phyloP scores from a whole-genome alignment of 495 filamentous ascomycete genomes.

The Trichoderma orchidacearum region DNA sequence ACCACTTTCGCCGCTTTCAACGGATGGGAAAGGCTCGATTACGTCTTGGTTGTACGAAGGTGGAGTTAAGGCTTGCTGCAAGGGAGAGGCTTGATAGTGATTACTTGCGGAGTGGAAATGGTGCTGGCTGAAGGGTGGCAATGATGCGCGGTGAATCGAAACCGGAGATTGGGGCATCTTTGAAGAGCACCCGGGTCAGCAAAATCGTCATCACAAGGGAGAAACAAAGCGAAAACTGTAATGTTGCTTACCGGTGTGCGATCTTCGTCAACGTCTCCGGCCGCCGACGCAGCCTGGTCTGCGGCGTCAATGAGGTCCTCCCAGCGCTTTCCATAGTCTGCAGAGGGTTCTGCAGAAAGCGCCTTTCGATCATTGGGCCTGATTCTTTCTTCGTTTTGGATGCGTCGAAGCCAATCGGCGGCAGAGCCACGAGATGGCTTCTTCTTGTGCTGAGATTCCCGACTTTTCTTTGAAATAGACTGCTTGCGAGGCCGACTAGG shows the following conservation, averaged over 20 bases:
- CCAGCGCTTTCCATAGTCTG: slow-evolving; percentile 76
- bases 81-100: slow-evolving; percentile 65
- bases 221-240: slow-evolving; percentile 6
- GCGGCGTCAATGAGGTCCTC: slow-evolving; percentile 82
- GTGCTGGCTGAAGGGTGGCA: slow-evolving; percentile 52
- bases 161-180: slow-evolving; percentile 56
- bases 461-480: slow-evolving; percentile 62
- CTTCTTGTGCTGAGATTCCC: slow-evolving; percentile 63
- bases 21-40: slow-evolving; percentile 69
- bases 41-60: slow-evolving; percentile 53
- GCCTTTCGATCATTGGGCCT: slow-evolving; percentile 69
- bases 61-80: slow-evolving; percentile 76
- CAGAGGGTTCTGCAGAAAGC: slow-evolving; percentile 68
- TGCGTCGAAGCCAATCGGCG: slow-evolving; percentile 33
- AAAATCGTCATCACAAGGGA: slow-evolving; percentile 16
- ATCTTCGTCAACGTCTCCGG: slow-evolving; percentile 80
- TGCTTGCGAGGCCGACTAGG: slow-evolving; percentile 64
- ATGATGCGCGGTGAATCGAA: slow-evolving; percentile 56
- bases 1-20: slow-evolving; percentile 51
- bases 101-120: slow-evolving; percentile 40
- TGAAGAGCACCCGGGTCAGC: slow-evolving; percentile 22
- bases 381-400: slow-evolving; percentile 37
- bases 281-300: slow-evolving; percentile 57
- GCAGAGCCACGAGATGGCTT: slow-evolving; percentile 51
- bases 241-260: slow-evolving; percentile 55